Conservation (phyloP, 495 filamentous ascomycete genomes). For the Darksidea phi region DNA sequence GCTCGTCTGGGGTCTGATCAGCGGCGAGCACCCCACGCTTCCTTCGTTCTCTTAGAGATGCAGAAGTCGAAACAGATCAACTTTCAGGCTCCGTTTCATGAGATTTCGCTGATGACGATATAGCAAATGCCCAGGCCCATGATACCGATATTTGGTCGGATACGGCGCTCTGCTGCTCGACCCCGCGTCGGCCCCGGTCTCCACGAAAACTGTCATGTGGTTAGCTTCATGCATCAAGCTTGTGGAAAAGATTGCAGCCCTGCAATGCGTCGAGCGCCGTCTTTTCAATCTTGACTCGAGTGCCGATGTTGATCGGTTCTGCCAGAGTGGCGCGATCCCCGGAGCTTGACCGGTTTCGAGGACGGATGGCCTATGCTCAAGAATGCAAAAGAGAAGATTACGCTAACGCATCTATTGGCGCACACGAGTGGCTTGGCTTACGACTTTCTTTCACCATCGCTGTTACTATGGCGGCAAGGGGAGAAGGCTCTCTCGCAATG, state of each 20-base stretch:
- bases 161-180: slow-evolving; percentile 13
- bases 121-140: too few species aligned
- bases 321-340: slow-evolving; percentile 32
- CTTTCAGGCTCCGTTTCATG: neutral
- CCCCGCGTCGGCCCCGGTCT: slow-evolving; percentile 14
- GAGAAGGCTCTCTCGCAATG: neutral
- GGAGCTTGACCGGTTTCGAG: slow-evolving; percentile 36
- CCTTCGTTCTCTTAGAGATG: slow-evolving; percentile 7
- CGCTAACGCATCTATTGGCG: slow-evolving; percentile 11
- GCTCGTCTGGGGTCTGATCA: neutral
- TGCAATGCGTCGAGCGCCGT: slow-evolving; percentile 29
- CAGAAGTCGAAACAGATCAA: neutral
- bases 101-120: neutral
- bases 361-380: slow-evolving; percentile 17
- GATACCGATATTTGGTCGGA: slow-evolving; percentile 8
- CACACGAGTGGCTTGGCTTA: slow-evolving; percentile 19
- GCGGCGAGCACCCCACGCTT: neutral
- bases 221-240: slow-evolving; percentile 29
- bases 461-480: slow-evolving; percentile 4
- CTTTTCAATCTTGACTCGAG: slow-evolving; percentile 18
- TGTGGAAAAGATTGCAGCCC: slow-evolving; percentile 18
- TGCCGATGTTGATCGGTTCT: slow-evolving; percentile 24
- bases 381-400: slow-evolving; percentile 30
- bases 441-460: slow-evolving; percentile 1
- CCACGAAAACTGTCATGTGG: slow-evolving; percentile 16